phyloP scores from a whole-genome alignment of 257 asterid genomes.

The Petrea volubilis region DNA sequence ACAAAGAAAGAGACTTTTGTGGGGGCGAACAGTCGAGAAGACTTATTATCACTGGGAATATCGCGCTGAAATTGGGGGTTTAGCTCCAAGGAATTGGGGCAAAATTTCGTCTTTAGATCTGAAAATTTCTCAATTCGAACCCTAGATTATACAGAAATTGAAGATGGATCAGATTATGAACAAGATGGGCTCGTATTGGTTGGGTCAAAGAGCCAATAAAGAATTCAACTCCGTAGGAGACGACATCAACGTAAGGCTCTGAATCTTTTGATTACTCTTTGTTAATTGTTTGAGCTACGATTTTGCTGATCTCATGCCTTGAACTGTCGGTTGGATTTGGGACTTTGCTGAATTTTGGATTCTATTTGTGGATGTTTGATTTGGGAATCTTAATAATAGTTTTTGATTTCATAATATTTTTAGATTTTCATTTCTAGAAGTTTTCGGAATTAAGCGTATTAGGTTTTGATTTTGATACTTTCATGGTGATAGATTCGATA shows the following conservation, averaged over 20 bases:
- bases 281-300: neutral
- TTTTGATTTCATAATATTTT: no score
- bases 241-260: conserved; percentile 62
- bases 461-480: no score
- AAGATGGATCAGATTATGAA: conserved; percentile 76
- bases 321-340: conserved; percentile 5
- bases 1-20: conserved; percentile 16
- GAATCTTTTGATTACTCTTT: neutral
- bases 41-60: neutral
- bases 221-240: conserved; percentile 74
- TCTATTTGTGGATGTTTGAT: neutral
- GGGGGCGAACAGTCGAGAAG: neutral
- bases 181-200: conserved; percentile 83
- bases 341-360: neutral
- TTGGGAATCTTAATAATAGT: conserved; percentile 5
- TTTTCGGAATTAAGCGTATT: no score
- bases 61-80: conserved; percentile 14
- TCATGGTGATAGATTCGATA: no score
- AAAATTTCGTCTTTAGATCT: conserved; percentile 1
- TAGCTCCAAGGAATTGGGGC: neutral
- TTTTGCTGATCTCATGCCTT: neutral
- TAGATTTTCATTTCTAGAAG: no score
- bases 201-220: conserved; percentile 74
- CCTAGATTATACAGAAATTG: conserved; percentile 6
- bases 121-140: neutral